Percentiles rank a stretch among this genome's conserved stretches.
Conservation (phyloP, 345 rosid genomes). For the Psidium friedrichsthalianum region DNA sequence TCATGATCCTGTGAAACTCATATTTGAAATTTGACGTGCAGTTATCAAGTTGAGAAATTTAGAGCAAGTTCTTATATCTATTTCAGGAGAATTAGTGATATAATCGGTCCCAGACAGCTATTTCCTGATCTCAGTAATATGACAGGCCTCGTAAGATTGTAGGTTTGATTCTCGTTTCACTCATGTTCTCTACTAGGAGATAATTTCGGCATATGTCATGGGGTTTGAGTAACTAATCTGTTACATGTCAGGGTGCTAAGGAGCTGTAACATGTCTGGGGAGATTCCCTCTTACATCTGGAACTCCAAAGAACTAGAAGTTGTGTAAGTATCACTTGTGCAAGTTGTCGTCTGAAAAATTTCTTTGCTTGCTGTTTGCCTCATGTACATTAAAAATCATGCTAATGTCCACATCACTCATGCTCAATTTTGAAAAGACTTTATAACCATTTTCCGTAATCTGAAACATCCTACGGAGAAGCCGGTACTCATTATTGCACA, state of each 20-base stretch:
- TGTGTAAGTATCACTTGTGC: constrained; percentile 3
- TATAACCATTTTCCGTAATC: background rate
- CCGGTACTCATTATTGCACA: background rate
- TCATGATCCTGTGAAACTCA: background rate
- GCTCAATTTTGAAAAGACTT: background rate
- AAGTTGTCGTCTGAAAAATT: background rate
- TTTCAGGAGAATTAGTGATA: constrained; percentile 40
- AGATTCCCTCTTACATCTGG: constrained; percentile 16
- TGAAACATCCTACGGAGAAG: background rate
- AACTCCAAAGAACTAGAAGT: constrained; percentile 3
- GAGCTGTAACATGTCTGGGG: constrained; percentile 29
- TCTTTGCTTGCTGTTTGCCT: background rate
- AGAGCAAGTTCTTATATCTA: background rate
- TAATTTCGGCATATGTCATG: background rate
- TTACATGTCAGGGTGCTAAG: constrained; percentile 23
- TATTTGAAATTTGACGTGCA: background rate
- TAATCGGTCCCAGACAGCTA: constrained; percentile 15
- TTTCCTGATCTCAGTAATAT: constrained; percentile 22
- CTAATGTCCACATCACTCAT: background rate
- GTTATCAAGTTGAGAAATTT: background rate
- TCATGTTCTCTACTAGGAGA: background rate
- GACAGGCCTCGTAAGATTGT: constrained; percentile 21
- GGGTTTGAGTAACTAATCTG: background rate
- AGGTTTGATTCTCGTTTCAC: constrained; percentile 2
- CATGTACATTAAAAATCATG: background rate